Base-by-base conservation (phyloP, 2,329 filamentous ascomycete species). In the Paraphaeosphaeria sporulosa region DNA sequence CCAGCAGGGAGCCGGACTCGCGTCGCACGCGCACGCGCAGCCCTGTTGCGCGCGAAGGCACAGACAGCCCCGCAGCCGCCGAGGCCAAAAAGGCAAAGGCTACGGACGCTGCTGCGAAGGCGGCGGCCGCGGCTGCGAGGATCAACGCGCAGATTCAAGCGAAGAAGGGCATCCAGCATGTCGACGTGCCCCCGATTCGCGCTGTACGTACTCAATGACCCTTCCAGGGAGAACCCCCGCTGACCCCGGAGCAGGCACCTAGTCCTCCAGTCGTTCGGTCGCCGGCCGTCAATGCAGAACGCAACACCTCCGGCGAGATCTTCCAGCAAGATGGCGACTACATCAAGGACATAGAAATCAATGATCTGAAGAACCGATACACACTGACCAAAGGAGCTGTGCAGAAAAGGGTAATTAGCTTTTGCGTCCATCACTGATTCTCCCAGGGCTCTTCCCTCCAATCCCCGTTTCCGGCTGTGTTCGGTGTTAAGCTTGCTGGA, bases 331-430 rank as follows among this genome's bases (percentile, higher is more conserved):
- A 98, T 77, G 95, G 95, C 72, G 95, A 99, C 81, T 98, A 92
- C 78, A 98, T 99, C 81, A 95, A 96, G 80, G 95, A 99, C 76
- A 97, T 99, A 75, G 95, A 98, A 83, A 93, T 99, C 83, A 99
- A 99, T 80, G 94, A 98, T 80, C 82, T 98, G 74, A 90, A 94
- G 66, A 99, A 98, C 78, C 92, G 94, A 71, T 99, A 99, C 80
- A 90, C 94, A 78, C 86, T 99, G 82, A 99, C 94, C 66, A 98
- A 97, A 84, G 93, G 94, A 74, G 91, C 93, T 72, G 97, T 93
- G 68, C 95, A 98, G 85, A 96, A 97, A 88, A 97, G 95, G 94
- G 95, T 99, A 97, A 96, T 90, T 94, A 90, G 81, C 81, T 86
- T 87, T 86, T 86, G 83, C 80, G 79, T 81, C 82, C n/a, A n/a